Base-by-base conservation (phyloP, 148 eudicot genomes). In the Vaccinium myrtillus region DNA sequence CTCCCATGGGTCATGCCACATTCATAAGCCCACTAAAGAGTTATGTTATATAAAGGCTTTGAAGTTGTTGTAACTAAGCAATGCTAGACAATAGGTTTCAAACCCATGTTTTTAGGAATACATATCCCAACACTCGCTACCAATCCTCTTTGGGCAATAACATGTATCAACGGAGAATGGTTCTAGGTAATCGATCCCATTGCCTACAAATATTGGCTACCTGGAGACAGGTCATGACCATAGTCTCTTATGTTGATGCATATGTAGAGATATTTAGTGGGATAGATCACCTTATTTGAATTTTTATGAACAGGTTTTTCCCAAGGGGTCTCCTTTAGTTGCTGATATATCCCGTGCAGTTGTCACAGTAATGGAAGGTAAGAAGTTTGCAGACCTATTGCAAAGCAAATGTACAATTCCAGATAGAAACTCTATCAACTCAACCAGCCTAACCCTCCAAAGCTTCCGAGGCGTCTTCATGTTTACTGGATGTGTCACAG, bases 291-390 rank as follows among this genome's bases (percentile, higher is more conserved):
- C 53, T 30, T 23, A 61, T 59, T 61, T 21, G 18, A 14, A 18
- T 67, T 61, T 48, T 2, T n/a, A 4, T 67, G 6, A 36, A 50
- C 83, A 88, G 90, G 91, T 54, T 75, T 89, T 87, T 59, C 86
- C 70, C 1, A 87, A 50, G 69, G 87, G 83, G 1, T 87, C 86
- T 43, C 89, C 87, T 14, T 50, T 85, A 56, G 89, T 87, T 1
- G 76, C 87, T 13, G 87, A 85, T 65, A 43, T 89, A 48, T 89
- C 91, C 15, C 86, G 85, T 0, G 84, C 89, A 56, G n/a, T 89
- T 3, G 30, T 87, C 14, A n/a, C 32, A 19, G 25, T 85, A 43
- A 79, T 82, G 12, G 91, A 89, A 59, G 76, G 67, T 15, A 79
- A 63, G 4, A 80, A 61, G 48, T 48, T 61, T 6, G 49, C 63